These are phyloP conservation scores for Ganoderma boninense DNA, from an alignment of 1,284 basidiomycete species.

Conservation along the genomic window DNA sequence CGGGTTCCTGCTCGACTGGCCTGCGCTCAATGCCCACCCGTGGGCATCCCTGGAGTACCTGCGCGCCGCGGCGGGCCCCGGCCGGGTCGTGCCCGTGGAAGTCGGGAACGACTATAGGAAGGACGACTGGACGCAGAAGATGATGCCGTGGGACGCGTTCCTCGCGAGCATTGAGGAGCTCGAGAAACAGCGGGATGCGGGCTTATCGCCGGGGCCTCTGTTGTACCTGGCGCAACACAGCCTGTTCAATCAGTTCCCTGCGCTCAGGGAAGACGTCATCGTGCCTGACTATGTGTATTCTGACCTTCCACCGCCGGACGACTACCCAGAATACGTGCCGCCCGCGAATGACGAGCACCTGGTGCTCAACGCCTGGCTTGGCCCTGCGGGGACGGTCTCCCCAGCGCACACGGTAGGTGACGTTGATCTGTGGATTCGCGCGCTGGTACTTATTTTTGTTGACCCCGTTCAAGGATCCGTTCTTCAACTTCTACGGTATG, in stretches of 20 bases:
- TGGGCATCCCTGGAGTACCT: slow-evolving; percentile 83
- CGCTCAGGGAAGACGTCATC: slow-evolving; percentile 75
- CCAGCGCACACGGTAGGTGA: slow-evolving; percentile 90
- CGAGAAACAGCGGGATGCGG: slow-evolving; percentile 20
- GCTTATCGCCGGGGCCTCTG: slow-evolving; percentile 37
- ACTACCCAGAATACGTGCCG: slow-evolving; percentile 64
- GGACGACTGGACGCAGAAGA: slow-evolving; percentile 83
- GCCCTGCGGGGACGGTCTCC: slow-evolving; percentile 78
- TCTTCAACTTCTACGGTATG: slow-evolving; percentile 90
- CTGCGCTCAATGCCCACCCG: slow-evolving; percentile 69
- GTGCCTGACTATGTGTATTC: slow-evolving; percentile 91
- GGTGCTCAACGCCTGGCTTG: slow-evolving; percentile 90
- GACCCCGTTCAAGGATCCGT: slow-evolving; percentile 77
- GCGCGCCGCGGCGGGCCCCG: slow-evolving; percentile 71
- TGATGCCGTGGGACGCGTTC: slow-evolving; percentile 85
- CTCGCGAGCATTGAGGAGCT: slow-evolving; percentile 55
- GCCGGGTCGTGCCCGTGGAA: slow-evolving; percentile 91
- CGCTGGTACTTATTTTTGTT: slow-evolving; percentile 1
- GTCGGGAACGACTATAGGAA: slow-evolving; percentile 86
- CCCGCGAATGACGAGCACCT: slow-evolving; percentile 76
- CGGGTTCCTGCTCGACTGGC: slow-evolving; percentile 70
- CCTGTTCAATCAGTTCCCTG: slow-evolving; percentile 87
- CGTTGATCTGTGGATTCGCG: slow-evolving; percentile 9
- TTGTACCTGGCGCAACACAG: slow-evolving; percentile 95
- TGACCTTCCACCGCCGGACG: slow-evolving; percentile 55